A percentile compares a stretch with the other conserved stretches of the same genome.
These are phyloP conservation scores for Picea mariana DNA, from an alignment of 83 land plant species.

Conservation along the genomic window DNA sequence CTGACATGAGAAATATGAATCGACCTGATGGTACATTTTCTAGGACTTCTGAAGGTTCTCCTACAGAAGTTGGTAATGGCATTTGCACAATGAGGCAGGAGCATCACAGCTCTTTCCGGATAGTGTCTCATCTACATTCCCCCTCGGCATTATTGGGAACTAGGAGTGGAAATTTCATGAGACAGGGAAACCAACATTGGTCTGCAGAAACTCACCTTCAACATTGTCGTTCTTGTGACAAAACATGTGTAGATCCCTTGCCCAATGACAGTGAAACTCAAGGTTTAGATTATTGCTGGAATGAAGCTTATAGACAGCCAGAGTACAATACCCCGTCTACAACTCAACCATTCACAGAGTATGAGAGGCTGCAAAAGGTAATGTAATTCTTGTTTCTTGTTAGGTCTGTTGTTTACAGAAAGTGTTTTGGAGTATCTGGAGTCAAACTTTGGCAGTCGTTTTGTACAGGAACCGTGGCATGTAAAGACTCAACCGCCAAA, in stretches of 20 bases:
- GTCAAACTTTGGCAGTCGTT: neutral
- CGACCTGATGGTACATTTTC: constrained; percentile 1
- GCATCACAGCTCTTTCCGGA: constrained; percentile 35
- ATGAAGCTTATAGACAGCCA: constrained; percentile 6
- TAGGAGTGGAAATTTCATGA: constrained; percentile 6
- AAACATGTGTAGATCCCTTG: constrained; percentile 6
- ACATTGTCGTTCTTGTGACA: constrained; percentile 18
- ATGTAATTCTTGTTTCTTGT: neutral
- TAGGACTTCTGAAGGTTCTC: constrained; percentile 1
- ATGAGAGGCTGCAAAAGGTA: constrained; percentile 4
- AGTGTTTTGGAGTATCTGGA: neutral
- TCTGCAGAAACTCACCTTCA: constrained; percentile 14
- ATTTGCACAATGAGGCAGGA: constrained; percentile 27
- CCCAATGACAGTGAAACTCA: neutral
- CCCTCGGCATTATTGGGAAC: constrained; percentile 29
- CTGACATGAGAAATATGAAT: neutral
- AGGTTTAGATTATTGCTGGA: constrained; percentile 8
- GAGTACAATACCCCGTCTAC: neutral
- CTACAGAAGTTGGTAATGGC: neutral
- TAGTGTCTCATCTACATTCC: constrained; percentile 36
- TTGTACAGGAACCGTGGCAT: constrained; percentile 16
- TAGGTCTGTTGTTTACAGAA: neutral
- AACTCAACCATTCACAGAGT: constrained; percentile 10
- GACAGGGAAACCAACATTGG: constrained; percentile 22
- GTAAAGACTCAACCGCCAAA: constrained; percentile 2